Evolutionary conservation across 129 eudicot genomes (phyloP), one percentile per base, ranked within the genome.

Genomic region (Centaurea solstitialis): DNA sequence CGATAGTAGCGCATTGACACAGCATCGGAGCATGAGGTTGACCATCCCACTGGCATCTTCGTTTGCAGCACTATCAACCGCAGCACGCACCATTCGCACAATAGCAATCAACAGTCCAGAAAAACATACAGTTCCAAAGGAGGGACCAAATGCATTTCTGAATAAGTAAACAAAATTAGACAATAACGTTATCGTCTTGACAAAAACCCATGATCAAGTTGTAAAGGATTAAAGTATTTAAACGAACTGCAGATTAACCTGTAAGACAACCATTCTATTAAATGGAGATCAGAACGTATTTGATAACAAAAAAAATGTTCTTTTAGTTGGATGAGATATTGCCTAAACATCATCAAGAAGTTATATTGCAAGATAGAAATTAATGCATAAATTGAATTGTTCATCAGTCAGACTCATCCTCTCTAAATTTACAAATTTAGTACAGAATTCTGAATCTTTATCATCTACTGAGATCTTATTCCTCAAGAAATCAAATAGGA

Each of bases 91-190:
- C 11, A 93, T 69, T 1, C 95, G 95, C 5, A 96, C 97, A 39
- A 87, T 67, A 82, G 30, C 82, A 13, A 93, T 73, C 9, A 93
- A 77, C 80, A 96, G 76, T 47, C 99, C 99, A 3, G 98, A 96
- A 75, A 96, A 87, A 70, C 97, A 96, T 87, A 96, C 74, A 7
- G 99, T 96, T 84, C 99, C 99, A 73, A 84, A 83, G 39, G 99
- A 96, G 41, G 99, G 89, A 33, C 98, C 96, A 70, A 96, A 96
- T 20, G 99, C 99, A 62, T 96, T 96, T 85, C 99, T 96, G 90
- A 84, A 91, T 74, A 78, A 65, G 13, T 9, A 50, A 38, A 81
- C 2, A 47, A 33, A 33, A 61, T 11, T 74, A 24, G 68, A 41
- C 76, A 61, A 80, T 83, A 75, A 24, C n/a, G 83, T 67, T 76